Base-by-base conservation (phyloP, 2,329 filamentous ascomycete species). In the Tolypocladium cylindrosporum region DNA sequence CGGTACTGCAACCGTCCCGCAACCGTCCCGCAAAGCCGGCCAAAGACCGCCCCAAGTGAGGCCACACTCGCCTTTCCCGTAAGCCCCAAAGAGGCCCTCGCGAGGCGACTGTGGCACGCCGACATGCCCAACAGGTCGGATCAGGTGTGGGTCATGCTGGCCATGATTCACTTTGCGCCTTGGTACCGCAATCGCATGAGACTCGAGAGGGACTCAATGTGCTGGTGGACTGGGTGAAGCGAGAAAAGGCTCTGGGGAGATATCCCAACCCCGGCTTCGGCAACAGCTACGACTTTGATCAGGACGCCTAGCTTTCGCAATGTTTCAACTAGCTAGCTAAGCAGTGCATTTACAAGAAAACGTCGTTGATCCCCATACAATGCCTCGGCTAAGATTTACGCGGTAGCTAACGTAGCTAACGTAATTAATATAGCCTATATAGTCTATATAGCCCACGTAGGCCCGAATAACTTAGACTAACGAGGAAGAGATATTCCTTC, bases 141-240 rank as follows among this genome's bases (percentile, higher is more conserved):
- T 5, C 69, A 76, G 8, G 74, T 79, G 19, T 69, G 82, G 34
- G 75, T 84, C 21, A 85, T 85, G 82, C 68, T 85, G n/a, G 81
- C 80, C 40, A 76, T 82, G 72, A 81, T 84, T 48, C 80, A 82
- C 65, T 84, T 84, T 63, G 80, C 81, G 0, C 75, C 75, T 0
- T 83, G 80, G 79, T 83, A 83, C 55, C 67, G 76, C 1, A 86
- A 85, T 62, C 68, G 69, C 2, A 86, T 86, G 83, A 69, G 70
- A 40, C 68, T 86, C 21, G 75, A 83, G 59, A 70, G 58, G 73
- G 70, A 1, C 62, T 86, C 19, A 72, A 84, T 37, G 69, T 84
- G 11, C 79, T 78, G 1, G 78, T 79, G 0, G 71, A 78, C 37
- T 86, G 77, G 73, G 67, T 79, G 4, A 60, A 66, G 1, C 72